These are phyloP conservation scores for Globisporangium radiosum DNA, from an alignment of 352 stramenopile species.

Conservation along the genomic window DNA sequence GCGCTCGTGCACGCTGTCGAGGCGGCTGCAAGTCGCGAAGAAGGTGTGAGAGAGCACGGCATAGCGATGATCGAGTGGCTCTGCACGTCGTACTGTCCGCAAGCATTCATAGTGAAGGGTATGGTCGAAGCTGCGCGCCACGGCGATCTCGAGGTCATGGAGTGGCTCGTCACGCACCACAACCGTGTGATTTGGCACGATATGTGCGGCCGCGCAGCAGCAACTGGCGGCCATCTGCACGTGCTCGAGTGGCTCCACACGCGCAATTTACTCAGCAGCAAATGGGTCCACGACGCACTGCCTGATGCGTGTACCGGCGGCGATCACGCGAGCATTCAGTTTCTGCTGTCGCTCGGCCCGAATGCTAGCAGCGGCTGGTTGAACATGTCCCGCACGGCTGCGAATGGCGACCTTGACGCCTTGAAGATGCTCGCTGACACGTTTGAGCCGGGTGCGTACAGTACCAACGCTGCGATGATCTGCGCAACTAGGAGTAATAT, in stretches of 20 bases:
- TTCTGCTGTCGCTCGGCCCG: not conserved
- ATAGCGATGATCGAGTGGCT: slow-evolving; percentile 5
- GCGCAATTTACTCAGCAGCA: not conserved
- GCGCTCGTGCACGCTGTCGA: not conserved
- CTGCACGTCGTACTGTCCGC: slow-evolving; percentile 3
- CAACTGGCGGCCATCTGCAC: not conserved
- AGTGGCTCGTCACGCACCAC: slow-evolving; percentile 1
- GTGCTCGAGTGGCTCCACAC: slow-evolving; percentile 1
- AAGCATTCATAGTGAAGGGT: not conserved
- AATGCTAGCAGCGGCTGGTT: not conserved
- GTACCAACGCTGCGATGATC: not conserved
- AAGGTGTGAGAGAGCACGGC: not conserved
- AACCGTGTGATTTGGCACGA: not conserved
- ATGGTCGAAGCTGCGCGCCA: not conserved
- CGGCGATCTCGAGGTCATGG: not conserved
- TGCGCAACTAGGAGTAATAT: not conserved
- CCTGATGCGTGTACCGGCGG: not conserved
- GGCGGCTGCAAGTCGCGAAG: not conserved
- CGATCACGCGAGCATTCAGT: not conserved
- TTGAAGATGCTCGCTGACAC: not conserved
- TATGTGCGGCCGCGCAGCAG: not conserved
- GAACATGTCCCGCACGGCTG: not conserved
- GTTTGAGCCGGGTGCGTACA: too few relatives aligned
- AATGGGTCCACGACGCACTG: not conserved
- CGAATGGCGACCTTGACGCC: not conserved